Conservation (phyloP, 768 basidiomycete genomes). For the Mycena polygramma region DNA sequence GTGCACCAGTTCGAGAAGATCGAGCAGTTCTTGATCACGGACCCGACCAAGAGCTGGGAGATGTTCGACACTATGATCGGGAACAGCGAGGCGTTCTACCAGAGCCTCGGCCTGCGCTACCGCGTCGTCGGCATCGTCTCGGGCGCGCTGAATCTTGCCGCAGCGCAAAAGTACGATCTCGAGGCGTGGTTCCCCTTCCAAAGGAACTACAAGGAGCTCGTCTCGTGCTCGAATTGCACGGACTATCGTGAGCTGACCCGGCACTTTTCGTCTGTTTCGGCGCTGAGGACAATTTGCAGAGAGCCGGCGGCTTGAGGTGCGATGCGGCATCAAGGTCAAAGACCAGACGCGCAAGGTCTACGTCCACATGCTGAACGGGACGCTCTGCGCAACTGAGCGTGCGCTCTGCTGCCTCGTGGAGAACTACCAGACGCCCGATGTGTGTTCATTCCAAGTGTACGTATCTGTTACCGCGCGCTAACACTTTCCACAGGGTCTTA, state of each 20-base stretch:
- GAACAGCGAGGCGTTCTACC: conserved; percentile 94
- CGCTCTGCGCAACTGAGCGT: conserved; percentile 96
- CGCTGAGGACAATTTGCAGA: conserved; percentile 61
- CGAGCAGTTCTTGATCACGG: conserved; percentile 96
- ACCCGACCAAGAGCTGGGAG: conserved; percentile 94
- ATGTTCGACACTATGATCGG: conserved; percentile 93
- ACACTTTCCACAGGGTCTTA: conserved; percentile 73
- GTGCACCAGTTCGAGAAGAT: conserved; percentile 99
- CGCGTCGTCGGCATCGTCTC: conserved; percentile 95
- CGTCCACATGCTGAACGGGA: conserved; percentile 99
- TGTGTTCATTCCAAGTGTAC: conserved; percentile 52
- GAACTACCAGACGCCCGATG: conserved; percentile 97
- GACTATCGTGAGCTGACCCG: conserved; percentile 87
- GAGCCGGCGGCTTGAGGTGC: conserved; percentile 91
- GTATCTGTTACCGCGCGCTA: conserved; percentile 4
- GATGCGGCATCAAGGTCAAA: conserved; percentile 91
- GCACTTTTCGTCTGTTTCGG: not conserved
- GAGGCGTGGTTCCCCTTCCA: conserved; percentile 99
- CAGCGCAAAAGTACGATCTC: conserved; percentile 96
- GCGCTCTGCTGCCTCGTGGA: conserved; percentile 98
- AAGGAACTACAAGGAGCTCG: conserved; percentile 95
- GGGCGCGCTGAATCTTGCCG: conserved; percentile 96
- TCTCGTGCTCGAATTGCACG: conserved; percentile 98
- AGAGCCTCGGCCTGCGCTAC: conserved; percentile 93
- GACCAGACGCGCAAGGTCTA: conserved; percentile 94